Evolutionary conservation across 225 moss, liverwort and hornwort species (phyloP).

Genomic region (Climacium dendroides): DNA sequence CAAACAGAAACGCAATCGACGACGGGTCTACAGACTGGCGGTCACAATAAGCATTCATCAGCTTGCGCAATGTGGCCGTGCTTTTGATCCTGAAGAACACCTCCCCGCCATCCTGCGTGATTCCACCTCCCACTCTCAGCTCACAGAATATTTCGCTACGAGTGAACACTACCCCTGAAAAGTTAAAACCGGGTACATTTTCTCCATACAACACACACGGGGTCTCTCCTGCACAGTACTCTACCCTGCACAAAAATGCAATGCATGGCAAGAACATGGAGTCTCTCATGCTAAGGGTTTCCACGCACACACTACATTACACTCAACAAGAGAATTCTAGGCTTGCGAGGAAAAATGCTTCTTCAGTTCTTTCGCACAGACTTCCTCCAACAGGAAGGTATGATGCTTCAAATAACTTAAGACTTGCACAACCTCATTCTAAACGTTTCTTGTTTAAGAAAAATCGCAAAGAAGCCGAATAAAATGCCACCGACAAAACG

Average conservation of each 20-base stretch:
- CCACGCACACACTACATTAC: neutral
- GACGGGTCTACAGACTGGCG: slow-evolving; percentile 75
- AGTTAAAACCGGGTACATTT: neutral
- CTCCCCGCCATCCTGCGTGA: slow-evolving; percentile 68
- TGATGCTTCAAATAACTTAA: neutral
- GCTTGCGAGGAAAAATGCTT: neutral
- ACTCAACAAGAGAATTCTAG: neutral
- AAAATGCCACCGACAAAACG: neutral
- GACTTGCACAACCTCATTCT: neutral
- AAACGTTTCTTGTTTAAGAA: neutral
- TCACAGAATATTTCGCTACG: neutral
- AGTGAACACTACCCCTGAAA: neutral
- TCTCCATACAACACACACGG: neutral
- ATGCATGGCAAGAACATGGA: neutral
- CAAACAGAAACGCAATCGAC: slow-evolving; percentile 82
- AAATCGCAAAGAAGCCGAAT: neutral
- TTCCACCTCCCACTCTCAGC: neutral
- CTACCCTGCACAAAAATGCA: neutral
- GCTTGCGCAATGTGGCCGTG: slow-evolving; percentile 74
- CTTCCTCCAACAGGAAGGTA: neutral
- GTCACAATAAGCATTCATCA: slow-evolving; percentile 89
- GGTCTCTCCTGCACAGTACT: neutral
- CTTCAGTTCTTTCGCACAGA: neutral
- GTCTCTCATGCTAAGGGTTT: neutral
- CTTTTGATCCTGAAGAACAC: slow-evolving; percentile 88